Conservation (phyloP, 805 yeast species). For the Hanseniaspora singularis region DNA sequence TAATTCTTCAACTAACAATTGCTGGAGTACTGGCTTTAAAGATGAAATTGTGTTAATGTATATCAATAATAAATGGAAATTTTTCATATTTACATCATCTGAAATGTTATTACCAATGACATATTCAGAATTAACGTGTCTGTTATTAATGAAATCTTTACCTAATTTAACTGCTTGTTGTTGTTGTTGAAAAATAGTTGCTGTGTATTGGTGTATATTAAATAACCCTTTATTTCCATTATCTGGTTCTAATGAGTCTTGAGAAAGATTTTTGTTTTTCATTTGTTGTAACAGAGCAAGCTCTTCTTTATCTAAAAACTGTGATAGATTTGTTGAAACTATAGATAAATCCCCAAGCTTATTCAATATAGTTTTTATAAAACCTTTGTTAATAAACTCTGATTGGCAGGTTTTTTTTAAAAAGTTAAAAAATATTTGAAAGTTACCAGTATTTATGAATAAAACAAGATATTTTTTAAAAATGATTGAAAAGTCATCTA, state of each 20-base stretch:
- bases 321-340: slow-evolving; percentile 7
- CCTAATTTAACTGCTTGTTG: slow-evolving; percentile 12
- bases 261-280: background rate
- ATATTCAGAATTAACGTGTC: background rate
- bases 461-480: slow-evolving; percentile 56
- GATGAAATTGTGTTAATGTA: slow-evolving; percentile 62
- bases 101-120: slow-evolving; percentile 19
- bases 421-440: slow-evolving; percentile 21
- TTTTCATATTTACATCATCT: slow-evolving; percentile 5
- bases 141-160: slow-evolving; percentile 4
- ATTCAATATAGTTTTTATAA: slow-evolving; percentile 41
- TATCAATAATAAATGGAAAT: slow-evolving; percentile 30
- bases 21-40: slow-evolving; percentile 46
- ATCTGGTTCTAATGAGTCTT: background rate
- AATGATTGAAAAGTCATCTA: slow-evolving; percentile 73
- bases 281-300: background rate
- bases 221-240: slow-evolving; percentile 1
- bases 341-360: slow-evolving; percentile 28
- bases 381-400: slow-evolving; percentile 4
- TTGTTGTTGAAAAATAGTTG: slow-evolving; percentile 11
- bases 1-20: slow-evolving; percentile 33
- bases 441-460: slow-evolving; percentile 60
- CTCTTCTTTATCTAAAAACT: slow-evolving; percentile 5
- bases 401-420: slow-evolving; percentile 19
- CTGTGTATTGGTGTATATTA: slow-evolving; percentile 12